These are phyloP conservation scores for Magnolia changhungtana DNA, from an alignment of 164 flowering plant genomes.

Conservation along the genomic window DNA sequence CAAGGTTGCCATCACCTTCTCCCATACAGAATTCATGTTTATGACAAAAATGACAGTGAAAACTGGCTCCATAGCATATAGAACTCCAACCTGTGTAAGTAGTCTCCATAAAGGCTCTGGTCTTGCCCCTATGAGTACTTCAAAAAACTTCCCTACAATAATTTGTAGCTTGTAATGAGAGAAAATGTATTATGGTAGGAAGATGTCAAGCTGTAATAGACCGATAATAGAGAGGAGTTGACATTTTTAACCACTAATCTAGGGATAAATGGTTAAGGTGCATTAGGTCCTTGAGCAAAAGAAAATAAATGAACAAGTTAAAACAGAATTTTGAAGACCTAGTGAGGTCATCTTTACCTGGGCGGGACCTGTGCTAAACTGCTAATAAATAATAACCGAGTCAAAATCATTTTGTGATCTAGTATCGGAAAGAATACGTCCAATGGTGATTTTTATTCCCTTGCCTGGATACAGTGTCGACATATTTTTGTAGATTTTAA, in stretches of 20 bases:
- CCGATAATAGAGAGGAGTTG: background rate
- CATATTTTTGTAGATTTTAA: no score
- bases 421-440: no score
- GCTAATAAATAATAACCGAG: no score
- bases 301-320: background rate
- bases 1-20: constrained; percentile 81
- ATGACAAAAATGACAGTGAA: constrained; percentile 70
- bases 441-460: no score
- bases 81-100: constrained; percentile 57
- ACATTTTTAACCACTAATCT: background rate
- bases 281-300: background rate
- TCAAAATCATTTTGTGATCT: no score
- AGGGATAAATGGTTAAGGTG: background rate
- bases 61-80: constrained; percentile 82
- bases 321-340: no score
- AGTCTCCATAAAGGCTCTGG: constrained; percentile 74
- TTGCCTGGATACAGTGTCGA: no score
- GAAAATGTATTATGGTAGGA: background rate
- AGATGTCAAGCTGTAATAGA: background rate
- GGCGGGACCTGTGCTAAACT: no score
- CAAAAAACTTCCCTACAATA: constrained; percentile 72
- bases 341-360: no score
- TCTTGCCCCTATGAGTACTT: constrained; percentile 73
- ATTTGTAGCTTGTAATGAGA: background rate
- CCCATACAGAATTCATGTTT: constrained; percentile 83